phyloP scores from a whole-genome alignment of 75 land plant genomes.

The Selaginella tamariscina region DNA sequence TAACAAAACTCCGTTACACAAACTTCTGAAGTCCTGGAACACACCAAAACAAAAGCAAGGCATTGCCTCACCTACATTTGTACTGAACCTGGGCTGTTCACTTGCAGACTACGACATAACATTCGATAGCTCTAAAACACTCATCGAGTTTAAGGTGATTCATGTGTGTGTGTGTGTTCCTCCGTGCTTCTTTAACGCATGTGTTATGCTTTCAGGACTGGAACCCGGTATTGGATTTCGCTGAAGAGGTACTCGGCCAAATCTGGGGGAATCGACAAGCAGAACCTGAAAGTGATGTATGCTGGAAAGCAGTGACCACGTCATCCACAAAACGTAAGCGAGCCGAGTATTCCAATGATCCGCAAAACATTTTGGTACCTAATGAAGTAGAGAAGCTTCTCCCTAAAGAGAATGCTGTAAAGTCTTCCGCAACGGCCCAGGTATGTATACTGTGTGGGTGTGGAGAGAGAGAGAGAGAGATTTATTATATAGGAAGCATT shows the following conservation, averaged over 20 bases:
- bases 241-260: conserved; percentile 37
- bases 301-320: conserved; percentile 6
- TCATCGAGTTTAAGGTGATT: conserved; percentile 81
- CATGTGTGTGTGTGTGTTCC: conserved; percentile 1
- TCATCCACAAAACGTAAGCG: conserved; percentile 14
- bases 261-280: conserved; percentile 36
- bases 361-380: too few relatives aligned
- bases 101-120: conserved; percentile 56
- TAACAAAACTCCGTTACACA: conserved; percentile 68
- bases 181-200: not conserved
- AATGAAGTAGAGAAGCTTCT: too few relatives aligned
- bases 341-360: too few relatives aligned
- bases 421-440: too few relatives aligned
- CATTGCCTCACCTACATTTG: conserved; percentile 41
- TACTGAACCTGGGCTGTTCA: conserved; percentile 62
- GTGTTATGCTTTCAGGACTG: conserved; percentile 46
- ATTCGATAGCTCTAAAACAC: conserved; percentile 69
- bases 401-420: too few relatives aligned
- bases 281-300: not conserved
- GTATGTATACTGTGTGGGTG: too few relatives aligned
- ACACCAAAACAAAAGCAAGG: conserved; percentile 2
- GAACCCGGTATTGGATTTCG: conserved; percentile 43
- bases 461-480: not conserved
- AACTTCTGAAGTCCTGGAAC: conserved; percentile 42
- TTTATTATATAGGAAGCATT: not conserved